Conservation (phyloP, 148 eudicot species). For the Rheum nobile region DNA sequence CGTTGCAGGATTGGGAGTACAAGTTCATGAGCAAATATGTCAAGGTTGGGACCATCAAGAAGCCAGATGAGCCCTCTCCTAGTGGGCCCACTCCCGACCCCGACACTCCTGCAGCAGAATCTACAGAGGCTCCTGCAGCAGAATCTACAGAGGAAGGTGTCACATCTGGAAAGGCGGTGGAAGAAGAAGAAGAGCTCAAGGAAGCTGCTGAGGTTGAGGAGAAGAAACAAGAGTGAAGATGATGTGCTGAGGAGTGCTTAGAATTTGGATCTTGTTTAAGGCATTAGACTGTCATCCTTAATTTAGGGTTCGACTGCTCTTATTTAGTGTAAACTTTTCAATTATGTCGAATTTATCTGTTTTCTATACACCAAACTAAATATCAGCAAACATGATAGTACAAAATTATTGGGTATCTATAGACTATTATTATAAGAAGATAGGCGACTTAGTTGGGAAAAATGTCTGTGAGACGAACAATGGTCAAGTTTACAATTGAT, state of each 20-base stretch:
- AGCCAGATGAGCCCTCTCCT: constrained; percentile 28
- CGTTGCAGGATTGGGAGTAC: constrained; percentile 94
- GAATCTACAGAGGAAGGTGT: constrained; percentile 5
- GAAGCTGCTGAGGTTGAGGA: constrained; percentile 1
- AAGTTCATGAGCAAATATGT: constrained; percentile 95
- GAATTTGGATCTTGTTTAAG: background rate
- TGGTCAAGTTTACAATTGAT: background rate
- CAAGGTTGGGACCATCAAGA: constrained; percentile 81
- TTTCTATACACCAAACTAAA: too few species aligned
- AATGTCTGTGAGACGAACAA: background rate
- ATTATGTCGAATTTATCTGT: too few species aligned
- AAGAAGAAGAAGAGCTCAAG: background rate
- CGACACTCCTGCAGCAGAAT: too few species aligned
- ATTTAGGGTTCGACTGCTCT: background rate
- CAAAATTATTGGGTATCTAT: too few species aligned
- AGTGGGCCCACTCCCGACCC: too few species aligned
- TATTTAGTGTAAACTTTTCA: background rate
- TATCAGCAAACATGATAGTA: background rate
- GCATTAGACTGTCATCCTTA: background rate
- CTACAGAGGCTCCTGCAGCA: constrained; percentile 8
- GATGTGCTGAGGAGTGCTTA: background rate
- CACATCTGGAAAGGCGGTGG: background rate
- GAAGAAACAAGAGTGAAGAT: constrained; percentile 1
- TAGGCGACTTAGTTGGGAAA: background rate
- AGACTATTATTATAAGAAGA: too few species aligned